Conservation (phyloP, 148 eudicot species). For the Dianthus caryophyllus region DNA sequence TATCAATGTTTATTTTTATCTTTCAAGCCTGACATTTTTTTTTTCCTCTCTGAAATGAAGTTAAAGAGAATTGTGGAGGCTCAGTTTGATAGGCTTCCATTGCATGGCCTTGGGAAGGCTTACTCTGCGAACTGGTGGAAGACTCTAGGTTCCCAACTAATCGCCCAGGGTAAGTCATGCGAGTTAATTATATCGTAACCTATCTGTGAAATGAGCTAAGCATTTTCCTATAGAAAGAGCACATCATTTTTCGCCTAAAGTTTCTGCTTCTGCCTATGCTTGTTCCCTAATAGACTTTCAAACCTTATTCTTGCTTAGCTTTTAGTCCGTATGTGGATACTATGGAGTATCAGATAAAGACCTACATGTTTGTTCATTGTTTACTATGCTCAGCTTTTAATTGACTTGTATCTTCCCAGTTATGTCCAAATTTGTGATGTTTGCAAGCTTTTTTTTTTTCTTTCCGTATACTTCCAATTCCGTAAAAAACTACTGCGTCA, state of each 20-base stretch:
- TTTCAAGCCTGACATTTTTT: constrained; percentile 8
- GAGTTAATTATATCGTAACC: background rate
- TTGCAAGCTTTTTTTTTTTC: background rate
- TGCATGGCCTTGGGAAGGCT: constrained; percentile 83
- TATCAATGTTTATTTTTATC: background rate
- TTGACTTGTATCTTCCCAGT: background rate
- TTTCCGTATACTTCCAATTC: background rate
- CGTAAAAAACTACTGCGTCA: background rate
- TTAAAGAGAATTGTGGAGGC: constrained; percentile 60
- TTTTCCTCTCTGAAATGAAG: constrained; percentile 26
- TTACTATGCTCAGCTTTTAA: background rate
- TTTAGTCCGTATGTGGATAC: too few relatives aligned
- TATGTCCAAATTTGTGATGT: background rate
- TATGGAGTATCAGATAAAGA: background rate
- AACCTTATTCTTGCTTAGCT: background rate
- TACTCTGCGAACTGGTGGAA: constrained; percentile 87
- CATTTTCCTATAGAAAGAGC: background rate
- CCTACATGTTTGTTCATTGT: background rate
- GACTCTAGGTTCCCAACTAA: constrained; percentile 52
- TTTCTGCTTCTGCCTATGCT: constrained; percentile 11
- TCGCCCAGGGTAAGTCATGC: constrained; percentile 49
- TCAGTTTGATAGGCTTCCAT: constrained; percentile 65
- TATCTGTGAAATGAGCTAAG: background rate
- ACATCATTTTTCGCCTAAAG: background rate
- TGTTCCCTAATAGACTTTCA: background rate